Evolutionary conservation across 306 rosid species (phyloP), one percentile per base, ranked within the genome.

Genomic region (Acacia confusa): DNA sequence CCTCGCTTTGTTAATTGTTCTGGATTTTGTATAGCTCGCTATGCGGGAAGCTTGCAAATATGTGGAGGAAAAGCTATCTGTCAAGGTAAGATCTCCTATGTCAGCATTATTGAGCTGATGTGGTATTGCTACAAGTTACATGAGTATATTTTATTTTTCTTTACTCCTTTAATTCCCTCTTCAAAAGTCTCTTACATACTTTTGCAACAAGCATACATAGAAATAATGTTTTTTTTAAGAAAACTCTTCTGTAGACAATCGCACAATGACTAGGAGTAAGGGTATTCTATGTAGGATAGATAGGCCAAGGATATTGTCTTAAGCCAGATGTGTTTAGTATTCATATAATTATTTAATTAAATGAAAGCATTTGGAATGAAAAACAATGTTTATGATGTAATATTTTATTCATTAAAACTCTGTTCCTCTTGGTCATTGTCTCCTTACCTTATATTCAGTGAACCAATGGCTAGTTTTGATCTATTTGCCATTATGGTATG

Each of bases 31-130:
- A 78, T 83, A 96, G 98, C 99, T 96, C 82, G 99, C 99, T 27
- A 96, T 93, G 97, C 88, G 99, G 82, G 99, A 96, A 79, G 98
- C 97, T 30, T 93, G 98, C 89, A 96, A 92, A 78, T 96, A 93
- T 44, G 88, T 93, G 2, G 94, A 93, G 19, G 99, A 96, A 72
- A 96, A 91, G 76, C 85, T 93, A 57, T 82, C 94, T 17, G 97
- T 93, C 60, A 93, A 91, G 98, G 99, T 92, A 78, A 76, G 64
- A 50, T 61, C 28, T 38, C 61, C 63, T 82, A 15, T 36, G 20
- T 61, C 7, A 30, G 0, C 19, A 53, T 80, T 25, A 41, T 70
- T 61, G 65, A 72, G 78, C 22, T 13, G 41, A 20, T 41, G 65
- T 30, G 72, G 72, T 79, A 38, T 19, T 40, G 65, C 45, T 75